Evolutionary conservation across 2,329 filamentous ascomycete species (phyloP), one percentile per base, ranked within the genome.

Genomic region (Taxawa tesnikishii): DNA sequence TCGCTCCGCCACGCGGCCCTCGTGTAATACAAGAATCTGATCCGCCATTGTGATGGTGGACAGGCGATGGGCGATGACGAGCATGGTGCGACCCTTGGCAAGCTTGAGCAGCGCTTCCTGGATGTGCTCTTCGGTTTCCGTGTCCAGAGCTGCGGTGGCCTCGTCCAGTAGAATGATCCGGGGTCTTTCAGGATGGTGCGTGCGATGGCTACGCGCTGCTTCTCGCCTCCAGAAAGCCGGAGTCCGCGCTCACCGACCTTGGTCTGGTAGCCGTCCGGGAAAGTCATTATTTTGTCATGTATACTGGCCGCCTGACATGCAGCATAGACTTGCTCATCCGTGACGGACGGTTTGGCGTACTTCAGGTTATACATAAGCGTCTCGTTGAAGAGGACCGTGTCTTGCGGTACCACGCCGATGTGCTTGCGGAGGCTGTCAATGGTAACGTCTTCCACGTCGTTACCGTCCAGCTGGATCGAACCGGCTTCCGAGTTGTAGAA

Each of bases 381-480:
- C 54, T 94, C 87, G 53, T 94, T 94, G 68, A 94, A 94, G 27
- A 94, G 66, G 5, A 93, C 82, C 4, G 88, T 94, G 48, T 98
- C 90, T 55, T 98, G 90, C 1, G 90, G 90, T 5, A 98, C 90
- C 26, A 98, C 88, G 15, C 90, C 90, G 48, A 98, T 94, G 52
- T 87, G 80, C 38, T 73, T 72, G 43, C 90, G 76, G 34, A 98
- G 68, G n/a, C 85, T 94, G 57, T 94, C 83, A 46, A 96, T 94
- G 2, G 84, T 93, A 37, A 94, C 63, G 43, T 85, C 76, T 53
- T 82, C 75, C 29, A 94, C 82, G 50, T 94, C 75, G 38, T 77
- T 72, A 6, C 80, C 84, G 50, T 96, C 90, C 33, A 98, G 66
- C 49, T 79, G 73, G 36, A 96, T 93, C 48, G 67, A 75, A 21